Evolutionary conservation across 2,329 filamentous ascomycete genomes (phyloP), one percentile per base, ranked within the genome.

Genomic region (Parasarocladium wereldwijsianum): DNA sequence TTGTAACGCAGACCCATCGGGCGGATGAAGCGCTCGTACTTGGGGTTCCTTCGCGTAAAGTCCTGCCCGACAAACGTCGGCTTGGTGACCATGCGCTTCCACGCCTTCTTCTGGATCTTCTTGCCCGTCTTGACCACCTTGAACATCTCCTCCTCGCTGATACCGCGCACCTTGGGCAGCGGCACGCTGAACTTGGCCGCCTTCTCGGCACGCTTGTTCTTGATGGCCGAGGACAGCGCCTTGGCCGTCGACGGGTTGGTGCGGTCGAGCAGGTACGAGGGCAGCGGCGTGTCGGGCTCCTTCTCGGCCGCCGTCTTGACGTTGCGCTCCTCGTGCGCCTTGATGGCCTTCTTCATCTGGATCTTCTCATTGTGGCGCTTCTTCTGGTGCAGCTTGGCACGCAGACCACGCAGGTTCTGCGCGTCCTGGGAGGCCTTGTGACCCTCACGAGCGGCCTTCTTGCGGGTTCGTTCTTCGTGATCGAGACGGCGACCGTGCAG

Each of bases 291-390:
- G 42, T 68, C 73, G 16, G 75, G 75, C 36, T 86, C 81, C 55
- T 90, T 80, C 44, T 78, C 71, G 41, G 80, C 75, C 32, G 77
- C 76, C 7, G 80, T 82, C 62, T 96, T 93, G 64, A 96, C 76
- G 50, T 94, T 92, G 59, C 84, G 77, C 65, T 94, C 83, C 60
- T 98, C 90, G 63, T 93, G 83, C 25, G 83, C 80, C 60, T 81
- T 83, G 70, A 98, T 92, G 48, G 76, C 65, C 69, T 93, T 93
- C 58, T 79, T 80, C 79, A 93, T 86, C 69, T 93, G 84, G 52
- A 93, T 93, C 77, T 98, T 98, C 66, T 98, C 86, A 54, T 86
- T 80, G 62, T 85, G 82, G 16, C 90, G 74, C 66, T 86, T 84
- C 70, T 96, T 77, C 55, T 87, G 79, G 62, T 90, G 77, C 47